Evolutionary conservation across 2,329 filamentous ascomycete genomes (phyloP).

Genomic region (Epichloe festucae): DNA sequence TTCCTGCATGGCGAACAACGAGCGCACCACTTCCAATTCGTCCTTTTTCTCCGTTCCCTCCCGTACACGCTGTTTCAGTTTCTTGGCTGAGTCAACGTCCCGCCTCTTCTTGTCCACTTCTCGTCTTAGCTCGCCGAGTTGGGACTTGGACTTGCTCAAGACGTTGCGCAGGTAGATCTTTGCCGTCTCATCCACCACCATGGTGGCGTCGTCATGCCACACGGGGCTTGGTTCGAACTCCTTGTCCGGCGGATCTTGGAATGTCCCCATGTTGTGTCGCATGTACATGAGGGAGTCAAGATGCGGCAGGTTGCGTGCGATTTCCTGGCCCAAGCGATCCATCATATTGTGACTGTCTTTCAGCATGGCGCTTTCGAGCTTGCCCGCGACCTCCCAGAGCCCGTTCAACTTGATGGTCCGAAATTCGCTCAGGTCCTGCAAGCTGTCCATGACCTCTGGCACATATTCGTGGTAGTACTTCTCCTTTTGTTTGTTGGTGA

Average conservation of each 20-base stretch:
- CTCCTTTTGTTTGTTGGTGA: slow-evolving; percentile 95
- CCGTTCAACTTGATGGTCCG: slow-evolving; percentile 71
- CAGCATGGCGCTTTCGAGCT: slow-evolving; percentile 69
- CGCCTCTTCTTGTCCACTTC: slow-evolving; percentile 77
- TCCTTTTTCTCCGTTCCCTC: slow-evolving; percentile 84
- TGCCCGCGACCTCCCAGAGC: slow-evolving; percentile 69
- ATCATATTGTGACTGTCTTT: slow-evolving; percentile 60
- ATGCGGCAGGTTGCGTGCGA: slow-evolving; percentile 73
- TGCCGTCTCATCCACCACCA: slow-evolving; percentile 75
- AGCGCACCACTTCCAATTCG: slow-evolving; percentile 70
- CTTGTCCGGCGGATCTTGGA: slow-evolving; percentile 76
- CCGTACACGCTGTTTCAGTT: slow-evolving; percentile 59
- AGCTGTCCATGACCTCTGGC: slow-evolving; percentile 80
- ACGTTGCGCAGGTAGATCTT: slow-evolving; percentile 89
- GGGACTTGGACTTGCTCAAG: slow-evolving; percentile 76
- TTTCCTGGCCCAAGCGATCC: slow-evolving; percentile 63
- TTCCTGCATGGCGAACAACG: slow-evolving; percentile 77
- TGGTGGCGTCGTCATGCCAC: slow-evolving; percentile 85
- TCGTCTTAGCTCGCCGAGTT: slow-evolving; percentile 64
- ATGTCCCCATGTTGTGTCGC: slow-evolving; percentile 71
- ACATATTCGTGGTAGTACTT: slow-evolving; percentile 96
- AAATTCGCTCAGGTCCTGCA: slow-evolving; percentile 90
- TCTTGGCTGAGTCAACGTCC: slow-evolving; percentile 70
- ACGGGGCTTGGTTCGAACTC: slow-evolving; percentile 88
- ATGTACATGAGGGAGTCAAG: slow-evolving; percentile 98